Base-by-base conservation (phyloP, 805 yeast genomes). In the Suhomyces tanzawaensis region DNA sequence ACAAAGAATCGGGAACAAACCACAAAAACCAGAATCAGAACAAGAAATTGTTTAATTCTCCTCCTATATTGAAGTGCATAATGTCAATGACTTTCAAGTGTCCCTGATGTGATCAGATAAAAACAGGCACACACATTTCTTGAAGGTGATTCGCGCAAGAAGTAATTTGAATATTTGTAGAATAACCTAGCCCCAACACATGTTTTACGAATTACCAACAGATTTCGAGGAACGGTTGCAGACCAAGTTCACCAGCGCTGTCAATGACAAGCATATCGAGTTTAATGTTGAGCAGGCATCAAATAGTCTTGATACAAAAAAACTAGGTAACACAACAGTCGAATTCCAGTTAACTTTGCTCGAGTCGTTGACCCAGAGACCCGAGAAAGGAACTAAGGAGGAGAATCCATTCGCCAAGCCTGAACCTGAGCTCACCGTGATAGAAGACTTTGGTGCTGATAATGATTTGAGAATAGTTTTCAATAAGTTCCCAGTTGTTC, bases 401-500 rank as follows among this genome's bases (percentile, higher is more conserved):
- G 61, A 63, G 39, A 78, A 88, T 52, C 98, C 98, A 2, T 91
- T 93, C 63, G 73, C 74, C 34, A 74, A 79, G 15, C 91, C 95
- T 0, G 96, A 86, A 48, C 85, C 85, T 4, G 82, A 78, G 42
- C 64, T 90, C 30, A 77, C 88, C 0, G 71, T 90, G 7, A 49
- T 77, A 18, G 71, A 72, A 7, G 71, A 71, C 32, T 71, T 74
- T 41, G 76, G 77, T 8, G 70, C 66, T 3, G 64, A 76, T 19
- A 77, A 82, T 53, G 71, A 66, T 33, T 66, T 66, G 38, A 70
- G 79, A 46, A 60, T 91, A 23, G 77, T 91, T 4, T 73, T 88
- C 48, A 91, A 91, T 70, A 93, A 91, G 60, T 93, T 76, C 60
- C 95, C 97, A 7, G 82, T 90, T 26, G 76, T 83, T 4, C 79